Evolutionary conservation across 2,329 filamentous ascomycete genomes (phyloP), one percentile per base, ranked within the genome.

Genomic region (Aureobasidium namibiae): DNA sequence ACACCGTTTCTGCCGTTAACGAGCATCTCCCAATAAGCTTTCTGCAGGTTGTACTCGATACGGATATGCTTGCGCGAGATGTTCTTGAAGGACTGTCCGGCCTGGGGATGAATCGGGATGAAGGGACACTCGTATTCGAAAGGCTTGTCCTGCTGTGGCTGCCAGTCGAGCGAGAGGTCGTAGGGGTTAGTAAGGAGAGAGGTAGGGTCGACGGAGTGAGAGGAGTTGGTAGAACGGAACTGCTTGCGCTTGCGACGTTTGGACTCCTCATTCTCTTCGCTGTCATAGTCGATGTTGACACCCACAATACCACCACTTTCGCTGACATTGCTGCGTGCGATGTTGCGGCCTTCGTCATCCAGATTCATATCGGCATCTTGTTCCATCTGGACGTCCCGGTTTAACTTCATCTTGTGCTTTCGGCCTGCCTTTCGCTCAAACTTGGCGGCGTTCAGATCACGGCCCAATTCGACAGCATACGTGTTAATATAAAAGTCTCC

Each of bases 401-500:
- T 56, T 39, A 56, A 18, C 21, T 53, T 56, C 39, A 48, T 65
- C 56, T 59, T 63, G 36, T 59, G 46, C 26, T 58, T 38, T 23
- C 60, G 63, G 23, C 48, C 52, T 45, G 59, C 38, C 46, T 61
- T 56, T 14, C 52, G 56, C 31, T 61, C 53, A 23, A 60, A 56
- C 46, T 60, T 62, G 38, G 83, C 72, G 10, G 84, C 84, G 56
- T 78, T 74, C 66, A 85, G 79, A 70, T 91, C 88, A 62, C 88
- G 85, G 58, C 87, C 88, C 29, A 92, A 82, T 60, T 88, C 82
- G 65, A 91, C 81, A 56, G 82, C 80, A 65, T 86, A 86, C 1
- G 87, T 90, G 54, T 85, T 89, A 84, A 92, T 88, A 72, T 89
- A 88, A 70, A 89, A 91, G 59, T 85, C 81, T 68, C 87, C 87